Conservation (phyloP, 2,329 filamentous ascomycete genomes). For the Sclerotinia nivalis region DNA sequence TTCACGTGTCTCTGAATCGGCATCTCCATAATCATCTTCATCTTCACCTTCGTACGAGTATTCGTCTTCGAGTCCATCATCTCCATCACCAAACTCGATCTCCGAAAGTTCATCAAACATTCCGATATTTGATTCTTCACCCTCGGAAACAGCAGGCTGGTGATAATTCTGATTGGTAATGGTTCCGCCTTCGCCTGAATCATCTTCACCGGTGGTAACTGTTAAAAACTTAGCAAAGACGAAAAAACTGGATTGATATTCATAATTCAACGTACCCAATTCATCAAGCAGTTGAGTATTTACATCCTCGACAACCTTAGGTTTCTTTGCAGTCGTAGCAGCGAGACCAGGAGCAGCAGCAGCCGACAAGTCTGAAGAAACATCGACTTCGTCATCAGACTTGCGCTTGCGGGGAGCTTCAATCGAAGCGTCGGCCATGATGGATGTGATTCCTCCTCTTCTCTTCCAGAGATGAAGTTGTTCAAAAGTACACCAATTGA, state of each 20-base stretch:
- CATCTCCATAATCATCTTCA: not conserved
- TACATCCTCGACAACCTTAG: not conserved
- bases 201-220: not conserved
- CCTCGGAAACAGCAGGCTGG: not conserved
- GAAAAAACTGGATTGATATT: not conserved
- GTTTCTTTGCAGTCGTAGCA: not conserved
- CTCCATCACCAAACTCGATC: not conserved
- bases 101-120: not conserved
- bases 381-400: not conserved
- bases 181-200: not conserved
- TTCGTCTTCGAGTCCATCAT: not conserved
- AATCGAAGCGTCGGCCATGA: not conserved
- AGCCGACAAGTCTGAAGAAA: not conserved
- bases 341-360: no score
- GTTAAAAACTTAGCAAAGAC: not conserved
- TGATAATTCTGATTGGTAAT: not conserved
- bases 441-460: not conserved
- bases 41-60: not conserved
- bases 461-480: no score
- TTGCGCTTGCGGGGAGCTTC: not conserved
- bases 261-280: not conserved
- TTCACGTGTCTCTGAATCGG: not conserved
- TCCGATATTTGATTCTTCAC: not conserved
- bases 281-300: not conserved
- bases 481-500: not conserved